phyloP scores from a whole-genome alignment of 129 eudicot species.

The Heracleum sosnowskyi region DNA sequence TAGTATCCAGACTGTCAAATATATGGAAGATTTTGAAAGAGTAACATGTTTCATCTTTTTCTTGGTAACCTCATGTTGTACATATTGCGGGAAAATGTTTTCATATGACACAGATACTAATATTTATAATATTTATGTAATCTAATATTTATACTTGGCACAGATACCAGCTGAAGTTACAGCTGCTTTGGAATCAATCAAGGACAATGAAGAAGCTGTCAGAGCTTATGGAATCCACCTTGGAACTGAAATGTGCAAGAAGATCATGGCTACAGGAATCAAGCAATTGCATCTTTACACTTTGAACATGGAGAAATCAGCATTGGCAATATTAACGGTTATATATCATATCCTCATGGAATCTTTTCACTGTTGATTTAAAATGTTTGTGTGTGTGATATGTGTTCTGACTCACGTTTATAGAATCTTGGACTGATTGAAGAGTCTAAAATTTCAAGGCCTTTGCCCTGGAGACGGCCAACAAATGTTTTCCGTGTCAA shows the following conservation, averaged over 20 bases:
- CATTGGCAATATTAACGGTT: slow-evolving; percentile 84
- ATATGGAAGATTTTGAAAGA: not conserved
- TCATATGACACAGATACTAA: no score
- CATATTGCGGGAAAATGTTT: not conserved
- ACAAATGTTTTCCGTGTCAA: slow-evolving; percentile 74
- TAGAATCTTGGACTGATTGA: slow-evolving; percentile 97
- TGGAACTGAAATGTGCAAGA: slow-evolving; percentile 99
- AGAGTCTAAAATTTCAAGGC: slow-evolving; percentile 77
- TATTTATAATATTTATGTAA: no score
- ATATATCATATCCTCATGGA: slow-evolving; percentile 5
- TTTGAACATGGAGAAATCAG: slow-evolving; percentile 94
- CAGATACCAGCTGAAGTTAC: slow-evolving; percentile 85
- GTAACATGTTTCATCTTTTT: not conserved
- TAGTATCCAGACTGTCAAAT: not conserved
- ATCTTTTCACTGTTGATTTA: slow-evolving; percentile 6
- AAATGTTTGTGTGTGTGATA: slow-evolving; percentile 4
- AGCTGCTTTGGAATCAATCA: slow-evolving; percentile 93
- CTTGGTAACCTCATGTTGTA: not conserved
- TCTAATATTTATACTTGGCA: not conserved
- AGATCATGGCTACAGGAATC: slow-evolving; percentile 86
- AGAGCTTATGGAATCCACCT: slow-evolving; percentile 88
- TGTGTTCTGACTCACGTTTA: slow-evolving; percentile 3
- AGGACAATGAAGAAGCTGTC: slow-evolving; percentile 99
- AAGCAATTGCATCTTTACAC: slow-evolving; percentile 90
- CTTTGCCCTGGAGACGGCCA: slow-evolving; percentile 95